Percentiles rank a stretch among this genome's conserved stretches.
These are phyloP conservation scores for Eutypa lata DNA, from an alignment of 2,329 filamentous ascomycete genomes.

Conservation along the genomic window DNA sequence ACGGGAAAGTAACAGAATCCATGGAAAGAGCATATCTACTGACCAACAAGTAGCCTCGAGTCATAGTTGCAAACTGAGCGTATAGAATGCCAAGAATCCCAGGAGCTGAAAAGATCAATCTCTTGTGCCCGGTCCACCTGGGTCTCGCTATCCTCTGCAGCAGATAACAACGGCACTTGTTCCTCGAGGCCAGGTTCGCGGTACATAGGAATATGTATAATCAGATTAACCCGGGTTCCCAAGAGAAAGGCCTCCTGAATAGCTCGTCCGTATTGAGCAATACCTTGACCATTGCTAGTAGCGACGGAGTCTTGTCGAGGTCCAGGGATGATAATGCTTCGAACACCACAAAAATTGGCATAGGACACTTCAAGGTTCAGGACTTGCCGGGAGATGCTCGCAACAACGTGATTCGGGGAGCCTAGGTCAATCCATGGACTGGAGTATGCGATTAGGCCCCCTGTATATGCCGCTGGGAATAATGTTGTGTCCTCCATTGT, in stretches of 20 bases:
- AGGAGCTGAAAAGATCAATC: conserved; percentile 72
- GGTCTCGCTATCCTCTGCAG: conserved; percentile 30
- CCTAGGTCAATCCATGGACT: conserved; percentile 92
- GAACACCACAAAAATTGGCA: conserved; percentile 89
- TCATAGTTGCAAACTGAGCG: conserved; percentile 84
- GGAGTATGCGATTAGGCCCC: conserved; percentile 73
- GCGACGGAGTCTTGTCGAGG: conserved; percentile 63
- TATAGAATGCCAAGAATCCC: conserved; percentile 93
- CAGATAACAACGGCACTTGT: conserved; percentile 49
- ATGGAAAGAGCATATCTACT: conserved; percentile 31
- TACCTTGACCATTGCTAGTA: conserved; percentile 45
- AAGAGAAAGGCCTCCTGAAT: conserved; percentile 76
- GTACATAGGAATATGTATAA: conserved; percentile 82
- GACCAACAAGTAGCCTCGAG: conserved; percentile 78
- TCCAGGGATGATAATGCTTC: conserved; percentile 77
- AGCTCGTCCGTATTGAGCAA: conserved; percentile 77
- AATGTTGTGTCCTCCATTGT: conserved; percentile 77
- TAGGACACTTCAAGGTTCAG: conserved; percentile 90
- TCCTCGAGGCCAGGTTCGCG: conserved; percentile 63
- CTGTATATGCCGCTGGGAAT: conserved; percentile 64
- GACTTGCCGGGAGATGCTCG: conserved; percentile 84
- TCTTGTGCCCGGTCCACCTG: conserved; percentile 43
- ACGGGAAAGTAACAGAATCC: background rate
- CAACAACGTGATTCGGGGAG: conserved; percentile 77
- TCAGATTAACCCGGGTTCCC: conserved; percentile 73